Evolutionary conservation across 208 protist species (phyloP).

Genomic region (Leishmania turanica): DNA sequence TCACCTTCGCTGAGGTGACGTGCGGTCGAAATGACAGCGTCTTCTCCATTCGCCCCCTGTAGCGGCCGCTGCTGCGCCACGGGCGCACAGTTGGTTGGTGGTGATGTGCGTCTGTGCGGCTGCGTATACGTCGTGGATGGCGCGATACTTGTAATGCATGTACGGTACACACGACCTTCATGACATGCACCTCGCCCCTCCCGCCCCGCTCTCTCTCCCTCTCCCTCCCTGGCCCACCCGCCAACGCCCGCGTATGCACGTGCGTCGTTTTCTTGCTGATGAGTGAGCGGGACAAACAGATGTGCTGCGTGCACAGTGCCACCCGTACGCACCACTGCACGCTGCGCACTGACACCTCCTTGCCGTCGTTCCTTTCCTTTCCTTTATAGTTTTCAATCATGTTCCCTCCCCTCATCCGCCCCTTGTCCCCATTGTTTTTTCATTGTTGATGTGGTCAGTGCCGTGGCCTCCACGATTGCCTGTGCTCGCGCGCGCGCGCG

Average conservation of each 20-base stretch:
- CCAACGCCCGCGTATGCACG: background rate
- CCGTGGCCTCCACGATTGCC: background rate
- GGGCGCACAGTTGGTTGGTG: background rate
- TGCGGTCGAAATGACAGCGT: slow-evolving; percentile 56
- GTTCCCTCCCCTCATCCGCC: background rate
- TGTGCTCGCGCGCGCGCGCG: background rate
- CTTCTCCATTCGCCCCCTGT: slow-evolving; percentile 39
- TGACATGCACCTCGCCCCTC: background rate
- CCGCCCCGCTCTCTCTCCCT: background rate
- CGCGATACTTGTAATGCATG: background rate
- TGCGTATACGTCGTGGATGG: background rate
- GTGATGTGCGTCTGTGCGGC: background rate
- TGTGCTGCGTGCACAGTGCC: background rate
- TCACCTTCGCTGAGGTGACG: slow-evolving; percentile 49
- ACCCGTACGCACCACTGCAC: background rate
- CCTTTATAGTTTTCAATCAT: background rate
- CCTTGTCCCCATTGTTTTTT: background rate
- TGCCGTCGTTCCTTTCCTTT: background rate
- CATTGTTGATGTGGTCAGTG: background rate
- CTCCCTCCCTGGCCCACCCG: background rate
- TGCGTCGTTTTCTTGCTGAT: background rate
- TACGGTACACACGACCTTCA: background rate
- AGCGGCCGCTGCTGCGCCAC: background rate
- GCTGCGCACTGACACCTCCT: background rate
- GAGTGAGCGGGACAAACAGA: background rate